Percentiles rank a stretch among this genome's conserved stretches.
phyloP scores from a whole-genome alignment of 352 stramenopile genomes.

The Globisporangium sylvaticum region DNA sequence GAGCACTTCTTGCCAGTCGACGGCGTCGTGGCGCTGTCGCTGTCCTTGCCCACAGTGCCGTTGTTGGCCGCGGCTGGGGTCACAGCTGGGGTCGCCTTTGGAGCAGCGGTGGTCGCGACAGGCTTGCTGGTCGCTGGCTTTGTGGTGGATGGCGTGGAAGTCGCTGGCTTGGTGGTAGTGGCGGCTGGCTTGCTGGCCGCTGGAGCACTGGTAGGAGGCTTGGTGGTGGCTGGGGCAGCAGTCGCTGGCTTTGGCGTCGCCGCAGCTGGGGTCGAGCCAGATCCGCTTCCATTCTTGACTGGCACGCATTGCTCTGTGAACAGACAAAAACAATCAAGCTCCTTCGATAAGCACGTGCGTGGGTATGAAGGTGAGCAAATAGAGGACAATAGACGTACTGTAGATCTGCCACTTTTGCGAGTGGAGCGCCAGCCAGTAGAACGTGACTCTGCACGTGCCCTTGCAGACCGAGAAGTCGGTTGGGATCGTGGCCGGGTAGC shows the following conservation, averaged over 20 bases:
- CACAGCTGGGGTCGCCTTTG: slow-evolving; percentile 4
- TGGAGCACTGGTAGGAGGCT: neutral
- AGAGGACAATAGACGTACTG: slow-evolving; percentile 9
- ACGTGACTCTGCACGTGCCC: slow-evolving; percentile 45
- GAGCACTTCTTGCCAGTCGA: slow-evolving; percentile 1
- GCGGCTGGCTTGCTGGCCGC: neutral
- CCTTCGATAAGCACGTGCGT: neutral
- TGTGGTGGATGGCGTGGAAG: neutral
- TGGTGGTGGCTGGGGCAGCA: neutral
- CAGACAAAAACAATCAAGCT: neutral
- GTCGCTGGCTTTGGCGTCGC: neutral
- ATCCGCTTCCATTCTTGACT: slow-evolving; percentile 25
- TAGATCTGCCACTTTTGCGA: slow-evolving; percentile 50
- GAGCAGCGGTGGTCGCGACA: neutral
- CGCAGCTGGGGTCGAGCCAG: neutral
- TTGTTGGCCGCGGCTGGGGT: neutral
- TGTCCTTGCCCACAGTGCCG: slow-evolving; percentile 4
- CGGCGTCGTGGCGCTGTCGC: neutral
- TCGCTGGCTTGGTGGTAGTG: neutral
- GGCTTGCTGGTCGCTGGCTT: neutral
- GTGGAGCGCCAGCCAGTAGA: slow-evolving; percentile 63
- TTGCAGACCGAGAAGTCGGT: slow-evolving; percentile 47
- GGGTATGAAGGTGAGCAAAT: neutral
- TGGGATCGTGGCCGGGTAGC: slow-evolving; percentile 43
- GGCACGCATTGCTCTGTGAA: slow-evolving; percentile 27